These are phyloP conservation scores for Rhynchosporium secalis DNA, from an alignment of 2,329 filamentous ascomycete genomes.

Conservation along the genomic window DNA sequence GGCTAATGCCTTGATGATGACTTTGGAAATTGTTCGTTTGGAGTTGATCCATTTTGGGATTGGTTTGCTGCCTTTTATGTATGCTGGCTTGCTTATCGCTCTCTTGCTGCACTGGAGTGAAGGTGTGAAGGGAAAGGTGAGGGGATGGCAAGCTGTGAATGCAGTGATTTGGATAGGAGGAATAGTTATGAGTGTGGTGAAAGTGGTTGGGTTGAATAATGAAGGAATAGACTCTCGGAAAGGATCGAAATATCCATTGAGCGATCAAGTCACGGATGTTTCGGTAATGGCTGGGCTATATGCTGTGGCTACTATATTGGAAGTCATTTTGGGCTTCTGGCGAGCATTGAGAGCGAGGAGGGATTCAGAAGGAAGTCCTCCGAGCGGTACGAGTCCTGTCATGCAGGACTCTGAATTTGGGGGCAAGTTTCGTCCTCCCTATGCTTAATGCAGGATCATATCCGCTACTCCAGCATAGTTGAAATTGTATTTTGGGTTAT, in stretches of 20 bases:
- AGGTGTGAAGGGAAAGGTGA: conserved; percentile 29
- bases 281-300: conserved; percentile 41
- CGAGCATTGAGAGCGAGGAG: conserved; percentile 18
- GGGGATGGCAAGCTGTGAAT: conserved; percentile 36
- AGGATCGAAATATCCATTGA: conserved; percentile 38
- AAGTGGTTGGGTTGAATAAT: conserved; percentile 36
- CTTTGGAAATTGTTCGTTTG: conserved; percentile 41
- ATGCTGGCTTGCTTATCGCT: conserved; percentile 37
- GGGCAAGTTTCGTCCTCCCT: conserved; percentile 19
- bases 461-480: conserved; percentile 5
- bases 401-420: conserved; percentile 16
- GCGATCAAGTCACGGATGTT: conserved; percentile 40
- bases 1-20: conserved; percentile 38
- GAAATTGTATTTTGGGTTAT: background rate
- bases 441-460: conserved; percentile 3
- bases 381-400: conserved; percentile 23
- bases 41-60: conserved; percentile 38
- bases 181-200: conserved; percentile 35
- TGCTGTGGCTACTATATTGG: conserved; percentile 35
- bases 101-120: conserved; percentile 32
- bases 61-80: conserved; percentile 40
- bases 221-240: conserved; percentile 36
- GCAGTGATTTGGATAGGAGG: conserved; percentile 38
- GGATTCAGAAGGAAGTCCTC: conserved; percentile 14
- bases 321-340: conserved; percentile 33